These are phyloP conservation scores for Magnusiomyces suaveolens DNA, from an alignment of 1,139 yeast species.

Conservation along the genomic window DNA sequence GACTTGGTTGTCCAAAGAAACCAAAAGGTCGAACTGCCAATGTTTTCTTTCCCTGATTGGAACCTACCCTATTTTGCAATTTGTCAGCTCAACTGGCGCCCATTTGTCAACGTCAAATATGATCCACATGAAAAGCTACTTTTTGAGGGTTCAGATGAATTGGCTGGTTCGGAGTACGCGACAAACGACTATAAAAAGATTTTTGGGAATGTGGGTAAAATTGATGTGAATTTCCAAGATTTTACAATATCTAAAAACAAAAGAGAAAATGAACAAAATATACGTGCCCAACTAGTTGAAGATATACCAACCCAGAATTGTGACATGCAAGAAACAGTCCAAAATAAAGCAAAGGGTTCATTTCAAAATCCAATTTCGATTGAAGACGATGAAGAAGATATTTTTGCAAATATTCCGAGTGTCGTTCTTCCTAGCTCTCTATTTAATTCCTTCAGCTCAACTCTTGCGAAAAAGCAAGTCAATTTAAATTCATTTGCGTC, in stretches of 20 bases:
- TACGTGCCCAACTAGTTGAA: neutral
- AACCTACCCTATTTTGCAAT: constrained; percentile 7
- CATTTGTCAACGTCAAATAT: constrained; percentile 5
- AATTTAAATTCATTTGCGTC: neutral
- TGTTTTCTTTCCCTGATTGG: constrained; percentile 9
- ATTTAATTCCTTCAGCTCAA: neutral
- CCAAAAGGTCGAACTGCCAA: constrained; percentile 1
- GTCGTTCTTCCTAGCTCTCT: neutral
- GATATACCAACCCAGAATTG: neutral
- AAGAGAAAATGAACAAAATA: neutral
- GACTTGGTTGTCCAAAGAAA: neutral
- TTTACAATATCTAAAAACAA: neutral
- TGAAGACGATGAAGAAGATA: neutral
- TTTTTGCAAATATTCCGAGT: neutral
- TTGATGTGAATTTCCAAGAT: neutral
- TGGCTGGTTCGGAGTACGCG: neutral
- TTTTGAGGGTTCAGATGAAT: neutral
- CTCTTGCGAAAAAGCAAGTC: neutral
- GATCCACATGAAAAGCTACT: neutral
- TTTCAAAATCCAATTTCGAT: neutral
- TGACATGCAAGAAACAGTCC: neutral
- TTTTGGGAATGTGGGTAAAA: neutral
- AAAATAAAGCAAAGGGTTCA: neutral
- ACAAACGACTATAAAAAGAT: neutral
- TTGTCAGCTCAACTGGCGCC: constrained; percentile 13